Evolutionary conservation across 768 basidiomycete genomes (phyloP), one percentile per base, ranked within the genome.

Genomic region (Tylopilus felleus): DNA sequence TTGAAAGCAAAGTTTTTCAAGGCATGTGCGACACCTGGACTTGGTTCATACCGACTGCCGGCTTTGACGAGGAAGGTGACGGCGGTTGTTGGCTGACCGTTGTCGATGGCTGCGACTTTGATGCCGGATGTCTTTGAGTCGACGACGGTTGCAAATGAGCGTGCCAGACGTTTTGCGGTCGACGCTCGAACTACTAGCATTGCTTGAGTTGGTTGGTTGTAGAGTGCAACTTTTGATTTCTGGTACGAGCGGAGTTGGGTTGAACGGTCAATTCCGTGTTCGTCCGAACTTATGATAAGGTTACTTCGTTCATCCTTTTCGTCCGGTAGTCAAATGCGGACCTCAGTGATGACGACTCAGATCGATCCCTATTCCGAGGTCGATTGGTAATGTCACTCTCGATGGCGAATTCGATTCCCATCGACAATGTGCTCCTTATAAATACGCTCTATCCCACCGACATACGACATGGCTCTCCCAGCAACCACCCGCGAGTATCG

Each of bases 1-100:
- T 97, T 98, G 86, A 96, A 98, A 55, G 94, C 88, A 81, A 94
- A 98, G 83, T 93, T 95, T 82, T 97, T 97, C 73, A 98, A 80
- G 57, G 84, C 87, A 77, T 96, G 91, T 3, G 96, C 94, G 54
- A 93, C 83, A 63, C 96, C 96, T 40, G 93, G 83, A 68, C 87
- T 87, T 58, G 84, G 73, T 78, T 99, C 90, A 70, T 84, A 94
- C 65, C 97, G 79, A 66, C 85, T 85, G 51, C 96, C 96, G 52
- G 92, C 96, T 73, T 94, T 96, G 72, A 97, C 84, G 58, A 96
- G 81, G 65, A 98, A 78, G 47, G 93, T 93, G 67, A 99, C 83
- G 51, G 89, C 81, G 27, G 90, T 78, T 6, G 93, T 95, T 41
- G 93, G 85, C 65, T 88, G 86, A 65, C 84, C 88, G 62, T 83